Evolutionary conservation across 1,139 yeast genomes (phyloP).

Genomic region (Saccharomyces hybrid): DNA sequence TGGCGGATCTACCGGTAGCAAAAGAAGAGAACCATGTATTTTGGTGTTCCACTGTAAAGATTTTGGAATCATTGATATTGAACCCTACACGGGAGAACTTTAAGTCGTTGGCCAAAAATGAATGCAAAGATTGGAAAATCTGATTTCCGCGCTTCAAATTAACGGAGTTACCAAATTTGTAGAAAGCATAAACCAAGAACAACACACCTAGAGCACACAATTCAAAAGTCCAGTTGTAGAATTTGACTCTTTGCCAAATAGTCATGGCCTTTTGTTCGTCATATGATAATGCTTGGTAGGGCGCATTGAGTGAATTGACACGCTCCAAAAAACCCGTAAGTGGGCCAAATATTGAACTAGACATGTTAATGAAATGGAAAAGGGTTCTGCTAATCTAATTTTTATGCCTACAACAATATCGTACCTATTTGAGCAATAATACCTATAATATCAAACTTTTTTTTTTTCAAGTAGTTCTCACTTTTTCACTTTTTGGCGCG

Average conservation of each 20-base stretch:
- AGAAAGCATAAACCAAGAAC: constrained; percentile 37
- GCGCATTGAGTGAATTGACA: constrained; percentile 21
- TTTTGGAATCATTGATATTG: constrained; percentile 25
- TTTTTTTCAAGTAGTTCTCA: not conserved
- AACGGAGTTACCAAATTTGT: constrained; percentile 50
- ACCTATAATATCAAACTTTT: not conserved
- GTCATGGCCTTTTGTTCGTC: constrained; percentile 49
- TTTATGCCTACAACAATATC: not conserved
- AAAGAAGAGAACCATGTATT: constrained; percentile 63
- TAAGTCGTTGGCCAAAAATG: constrained; percentile 41
- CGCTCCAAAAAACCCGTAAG: constrained; percentile 12
- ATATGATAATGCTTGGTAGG: constrained; percentile 38
- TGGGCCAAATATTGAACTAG: constrained; percentile 7
- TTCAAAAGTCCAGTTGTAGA: constrained; percentile 74
- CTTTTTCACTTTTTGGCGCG: not conserved
- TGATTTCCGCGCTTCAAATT: constrained; percentile 51
- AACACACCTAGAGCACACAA: constrained; percentile 47
- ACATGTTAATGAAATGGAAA: not conserved
- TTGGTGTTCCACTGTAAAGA: constrained; percentile 47
- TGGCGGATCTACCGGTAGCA: constrained; percentile 82
- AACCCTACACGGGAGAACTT: constrained; percentile 83
- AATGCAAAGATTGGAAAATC: constrained; percentile 42
- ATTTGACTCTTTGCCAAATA: constrained; percentile 40
- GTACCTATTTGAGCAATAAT: not conserved
- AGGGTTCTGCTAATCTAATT: not conserved